Evolutionary conservation across 352 stramenopile genomes (phyloP), one percentile per base, ranked within the genome.

Genomic region (Phytopythium mirpurense): DNA sequence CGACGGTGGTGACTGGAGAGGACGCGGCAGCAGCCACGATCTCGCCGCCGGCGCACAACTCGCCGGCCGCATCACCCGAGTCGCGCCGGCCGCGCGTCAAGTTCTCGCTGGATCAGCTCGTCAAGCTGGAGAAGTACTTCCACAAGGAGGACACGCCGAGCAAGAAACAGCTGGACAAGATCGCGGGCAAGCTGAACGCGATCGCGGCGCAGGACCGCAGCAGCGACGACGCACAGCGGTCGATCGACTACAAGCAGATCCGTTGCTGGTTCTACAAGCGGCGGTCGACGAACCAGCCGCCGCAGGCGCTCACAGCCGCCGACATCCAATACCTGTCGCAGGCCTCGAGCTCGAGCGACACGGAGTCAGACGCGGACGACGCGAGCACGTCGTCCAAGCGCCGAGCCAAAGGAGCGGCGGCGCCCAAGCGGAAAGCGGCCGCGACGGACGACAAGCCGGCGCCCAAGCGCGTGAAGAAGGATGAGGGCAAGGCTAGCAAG

Each of bases 181-280:
- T 91, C 36, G 80, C 81, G 1, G 68, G 74, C 7, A 83, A 85
- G 19, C 62, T 91, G 23, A 91, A 88, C 53, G 74, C 67, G n/a
- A 86, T 91, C 35, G 81, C 70, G 8, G 65, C 64, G 5, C 45
- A 67, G 14, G 79, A 90, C 34, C 57, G 72, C 5, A 67, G 60
- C 26, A 85, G 77, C 29, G 76, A 89, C 40, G 68, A 67, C 3
- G 71, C 73, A 8, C 77, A 90, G 49, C 65, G 72, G 21, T 74
- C 67, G 16, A 88, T 89, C 49, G 83, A 93, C 62, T 91, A 92
- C 68, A 93, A 93, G 65, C 83, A 93, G 52, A 83, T 93, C 46
- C 76, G 83, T 6, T 88, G 83, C 56, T 93, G 83, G 83, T 93
- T 93, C 62, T 93, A 93, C 69, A 93, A 93, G 60, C 74, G 83